These are phyloP conservation scores for Durio zibethinus DNA, from an alignment of 345 rosid genomes.

Conservation along the genomic window DNA sequence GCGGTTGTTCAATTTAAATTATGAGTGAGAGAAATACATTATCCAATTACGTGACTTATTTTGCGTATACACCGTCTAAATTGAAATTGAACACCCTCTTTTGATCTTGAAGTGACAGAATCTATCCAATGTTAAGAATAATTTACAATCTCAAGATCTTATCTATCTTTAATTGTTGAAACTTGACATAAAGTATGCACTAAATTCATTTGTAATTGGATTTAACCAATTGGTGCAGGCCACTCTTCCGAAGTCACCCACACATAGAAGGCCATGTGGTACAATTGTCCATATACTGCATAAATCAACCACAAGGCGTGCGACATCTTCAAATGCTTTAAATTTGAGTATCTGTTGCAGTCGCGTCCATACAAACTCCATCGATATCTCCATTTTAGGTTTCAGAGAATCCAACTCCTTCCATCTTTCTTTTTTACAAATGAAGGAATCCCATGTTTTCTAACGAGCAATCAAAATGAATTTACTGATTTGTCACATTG, in stretches of 20 bases:
- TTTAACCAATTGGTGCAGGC: not conserved
- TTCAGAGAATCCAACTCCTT: not conserved
- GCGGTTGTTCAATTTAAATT: not conserved
- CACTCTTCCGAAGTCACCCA: not conserved
- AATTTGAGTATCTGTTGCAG: not conserved
- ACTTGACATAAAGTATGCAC: slow-evolving; percentile 25
- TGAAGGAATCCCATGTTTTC: too few relatives aligned
- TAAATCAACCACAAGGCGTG: not conserved
- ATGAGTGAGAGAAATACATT: not conserved
- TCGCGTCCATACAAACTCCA: not conserved
- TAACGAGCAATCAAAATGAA: too few relatives aligned
- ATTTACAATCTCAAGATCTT: not conserved
- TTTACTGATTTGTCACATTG: too few relatives aligned
- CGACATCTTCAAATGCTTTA: not conserved
- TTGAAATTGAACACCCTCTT: not conserved
- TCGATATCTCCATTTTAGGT: not conserved
- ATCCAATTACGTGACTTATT: not conserved
- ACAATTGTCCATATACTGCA: not conserved
- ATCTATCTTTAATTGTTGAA: not conserved
- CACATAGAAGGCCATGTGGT: not conserved
- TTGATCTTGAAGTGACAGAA: not conserved
- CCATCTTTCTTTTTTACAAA: too few relatives aligned
- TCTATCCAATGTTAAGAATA: not conserved
- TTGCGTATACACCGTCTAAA: not conserved
- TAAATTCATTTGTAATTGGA: not conserved